phyloP scores from a whole-genome alignment of 164 flowering plant genomes.

The Nelumbo lutea region DNA sequence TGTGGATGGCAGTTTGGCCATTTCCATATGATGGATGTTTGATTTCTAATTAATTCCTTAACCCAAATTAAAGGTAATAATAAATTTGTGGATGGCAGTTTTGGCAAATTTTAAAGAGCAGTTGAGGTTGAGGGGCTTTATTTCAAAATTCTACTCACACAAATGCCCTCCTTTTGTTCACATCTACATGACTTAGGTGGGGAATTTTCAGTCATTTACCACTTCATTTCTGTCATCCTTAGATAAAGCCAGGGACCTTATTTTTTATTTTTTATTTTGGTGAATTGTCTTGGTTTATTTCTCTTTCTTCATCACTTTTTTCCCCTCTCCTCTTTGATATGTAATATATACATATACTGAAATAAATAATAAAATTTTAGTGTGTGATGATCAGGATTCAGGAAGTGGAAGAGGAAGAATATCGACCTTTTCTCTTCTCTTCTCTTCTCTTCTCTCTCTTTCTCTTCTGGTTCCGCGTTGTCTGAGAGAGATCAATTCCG shows the following conservation, averaged over 20 bases:
- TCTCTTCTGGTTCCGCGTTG: constrained; percentile 12
- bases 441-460: constrained; percentile 15
- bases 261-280: neutral
- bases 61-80: too few species aligned
- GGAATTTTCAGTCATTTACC: neutral
- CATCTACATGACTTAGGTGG: neutral
- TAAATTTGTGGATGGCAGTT: too few species aligned
- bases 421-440: constrained; percentile 34
- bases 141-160: neutral
- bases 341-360: neutral
- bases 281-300: too few species aligned
- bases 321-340: neutral
- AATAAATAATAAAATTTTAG: neutral
- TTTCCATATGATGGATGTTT: too few species aligned
- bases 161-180: neutral
- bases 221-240: neutral
- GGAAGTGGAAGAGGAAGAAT: constrained; percentile 25
- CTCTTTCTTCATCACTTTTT: neutral
- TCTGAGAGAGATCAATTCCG: constrained; percentile 6
- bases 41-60: too few species aligned
- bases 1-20: too few species aligned
- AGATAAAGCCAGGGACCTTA: neutral
- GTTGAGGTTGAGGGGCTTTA: too few species aligned
- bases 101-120: too few species aligned
- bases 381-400: neutral